These are phyloP conservation scores for Lasiosphaeria miniovina DNA, from an alignment of 495 filamentous ascomycete species.

Conservation along the genomic window DNA sequence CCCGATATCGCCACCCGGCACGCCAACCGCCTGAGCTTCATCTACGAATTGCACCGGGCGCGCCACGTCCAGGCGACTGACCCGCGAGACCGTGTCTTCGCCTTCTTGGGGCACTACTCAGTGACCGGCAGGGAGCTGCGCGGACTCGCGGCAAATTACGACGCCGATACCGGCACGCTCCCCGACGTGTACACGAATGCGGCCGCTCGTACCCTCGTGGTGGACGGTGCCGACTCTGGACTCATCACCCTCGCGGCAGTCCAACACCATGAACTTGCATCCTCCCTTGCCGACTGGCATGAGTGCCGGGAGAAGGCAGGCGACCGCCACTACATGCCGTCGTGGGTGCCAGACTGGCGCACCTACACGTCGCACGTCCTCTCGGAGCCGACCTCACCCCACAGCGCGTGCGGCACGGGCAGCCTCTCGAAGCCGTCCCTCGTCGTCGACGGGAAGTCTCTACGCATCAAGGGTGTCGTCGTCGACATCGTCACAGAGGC, in stretches of 20 bases:
- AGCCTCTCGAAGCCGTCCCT: conserved; percentile 7
- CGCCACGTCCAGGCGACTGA: conserved; percentile 22
- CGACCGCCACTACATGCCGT: conserved; percentile 4
- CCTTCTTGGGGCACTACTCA: conserved; percentile 26
- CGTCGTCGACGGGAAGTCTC: background rate
- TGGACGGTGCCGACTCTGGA: background rate
- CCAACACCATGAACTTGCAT: background rate
- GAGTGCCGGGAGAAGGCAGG: background rate
- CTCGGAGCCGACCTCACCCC: conserved; percentile 5
- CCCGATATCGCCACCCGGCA: conserved; percentile 19
- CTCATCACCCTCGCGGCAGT: background rate
- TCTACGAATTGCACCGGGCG: conserved; percentile 30
- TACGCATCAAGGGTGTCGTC: background rate
- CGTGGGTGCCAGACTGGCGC: conserved; percentile 23
- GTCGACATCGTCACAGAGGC: background rate
- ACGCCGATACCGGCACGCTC: background rate
- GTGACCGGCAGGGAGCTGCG: background rate
- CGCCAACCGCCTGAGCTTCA: conserved; percentile 29
- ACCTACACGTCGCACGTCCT: conserved; percentile 13
- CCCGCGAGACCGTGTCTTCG: conserved; percentile 27
- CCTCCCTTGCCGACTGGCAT: background rate
- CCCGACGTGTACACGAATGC: background rate
- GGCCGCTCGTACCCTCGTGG: background rate
- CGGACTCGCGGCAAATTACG: background rate
- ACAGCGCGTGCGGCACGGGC: conserved; percentile 10